Percentiles rank a stretch among this genome's conserved stretches.
These are phyloP conservation scores for Acacia acuminata DNA, from an alignment of 306 rosid genomes.

Conservation along the genomic window DNA sequence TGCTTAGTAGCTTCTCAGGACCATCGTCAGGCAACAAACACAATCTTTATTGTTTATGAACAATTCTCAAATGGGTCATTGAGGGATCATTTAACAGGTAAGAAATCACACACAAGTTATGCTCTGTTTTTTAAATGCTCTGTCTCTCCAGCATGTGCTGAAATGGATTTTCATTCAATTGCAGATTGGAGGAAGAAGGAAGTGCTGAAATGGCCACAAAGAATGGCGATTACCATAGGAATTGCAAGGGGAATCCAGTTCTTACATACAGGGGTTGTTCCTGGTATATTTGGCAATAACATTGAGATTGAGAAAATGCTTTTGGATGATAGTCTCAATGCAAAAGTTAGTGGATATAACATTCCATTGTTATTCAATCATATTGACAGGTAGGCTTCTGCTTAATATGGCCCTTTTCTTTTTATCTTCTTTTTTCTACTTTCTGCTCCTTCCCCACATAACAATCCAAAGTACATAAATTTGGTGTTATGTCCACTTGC, in stretches of 20 bases:
- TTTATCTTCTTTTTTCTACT: not conserved
- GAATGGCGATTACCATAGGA: slow-evolving; percentile 93
- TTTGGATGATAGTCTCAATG: slow-evolving; percentile 80
- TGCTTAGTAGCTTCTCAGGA: slow-evolving; percentile 63
- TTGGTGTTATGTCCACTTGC: slow-evolving; percentile 16
- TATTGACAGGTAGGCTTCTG: slow-evolving; percentile 38
- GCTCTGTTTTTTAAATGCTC: no score
- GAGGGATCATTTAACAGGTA: slow-evolving; percentile 77
- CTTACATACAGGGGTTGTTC: slow-evolving; percentile 80
- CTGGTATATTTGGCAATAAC: slow-evolving; percentile 72
- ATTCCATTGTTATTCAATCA: slow-evolving; percentile 56
- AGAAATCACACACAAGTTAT: not conserved
- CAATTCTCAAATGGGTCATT: slow-evolving; percentile 66
- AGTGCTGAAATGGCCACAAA: slow-evolving; percentile 95
- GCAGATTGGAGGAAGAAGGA: slow-evolving; percentile 88
- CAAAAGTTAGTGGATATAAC: slow-evolving; percentile 73
- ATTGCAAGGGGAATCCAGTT: slow-evolving; percentile 82
- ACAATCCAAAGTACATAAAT: slow-evolving; percentile 1
- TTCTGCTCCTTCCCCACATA: slow-evolving; percentile 12
- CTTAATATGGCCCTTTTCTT: not conserved
- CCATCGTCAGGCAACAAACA: slow-evolving; percentile 56
- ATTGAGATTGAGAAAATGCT: slow-evolving; percentile 65
- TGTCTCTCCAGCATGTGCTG: not conserved
- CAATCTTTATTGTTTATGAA: slow-evolving; percentile 69
- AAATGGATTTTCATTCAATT: slow-evolving; percentile 17